phyloP scores from a whole-genome alignment of 768 basidiomycete species.

The Melanogaster broomeanus region DNA sequence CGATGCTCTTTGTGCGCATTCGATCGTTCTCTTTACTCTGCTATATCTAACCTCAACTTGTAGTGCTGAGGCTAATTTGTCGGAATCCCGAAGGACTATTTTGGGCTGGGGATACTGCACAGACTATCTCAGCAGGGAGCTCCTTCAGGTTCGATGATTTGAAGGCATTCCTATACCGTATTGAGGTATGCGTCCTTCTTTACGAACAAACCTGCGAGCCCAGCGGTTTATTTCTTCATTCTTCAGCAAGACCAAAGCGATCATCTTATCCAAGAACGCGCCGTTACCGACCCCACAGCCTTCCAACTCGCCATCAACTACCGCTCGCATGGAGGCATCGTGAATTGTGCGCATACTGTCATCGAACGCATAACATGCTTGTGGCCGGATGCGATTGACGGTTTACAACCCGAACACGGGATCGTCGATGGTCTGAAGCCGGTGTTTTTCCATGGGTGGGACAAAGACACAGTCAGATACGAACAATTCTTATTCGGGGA shows the following conservation, averaged over 20 bases:
- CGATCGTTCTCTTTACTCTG: not conserved
- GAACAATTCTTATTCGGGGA: slow-evolving; percentile 60
- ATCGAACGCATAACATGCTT: slow-evolving; percentile 61
- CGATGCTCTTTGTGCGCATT: slow-evolving; percentile 53
- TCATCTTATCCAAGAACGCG: slow-evolving; percentile 10
- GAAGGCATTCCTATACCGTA: slow-evolving; percentile 62
- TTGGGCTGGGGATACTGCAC: slow-evolving; percentile 82
- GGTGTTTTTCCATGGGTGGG: slow-evolving; percentile 54
- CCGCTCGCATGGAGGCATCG: slow-evolving; percentile 72
- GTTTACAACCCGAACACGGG: slow-evolving; percentile 55
- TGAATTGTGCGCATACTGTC: slow-evolving; percentile 67
- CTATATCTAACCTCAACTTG: slow-evolving; percentile 4
- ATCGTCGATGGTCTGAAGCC: slow-evolving; percentile 56
- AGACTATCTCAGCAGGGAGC: slow-evolving; percentile 73
- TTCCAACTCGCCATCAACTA: slow-evolving; percentile 70
- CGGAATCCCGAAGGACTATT: slow-evolving; percentile 66
- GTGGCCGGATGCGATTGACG: slow-evolving; percentile 68
- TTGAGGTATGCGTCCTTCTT: slow-evolving; percentile 47
- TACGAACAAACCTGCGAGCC: not conserved
- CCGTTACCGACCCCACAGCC: slow-evolving; percentile 30
- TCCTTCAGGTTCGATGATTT: slow-evolving; percentile 72
- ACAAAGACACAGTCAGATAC: slow-evolving; percentile 42
- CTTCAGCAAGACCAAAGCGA: slow-evolving; percentile 22
- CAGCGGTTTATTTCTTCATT: not conserved
- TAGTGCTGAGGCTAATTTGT: slow-evolving; percentile 67